phyloP scores from a whole-genome alignment of 768 basidiomycete species.

The Pisolithus albus region DNA sequence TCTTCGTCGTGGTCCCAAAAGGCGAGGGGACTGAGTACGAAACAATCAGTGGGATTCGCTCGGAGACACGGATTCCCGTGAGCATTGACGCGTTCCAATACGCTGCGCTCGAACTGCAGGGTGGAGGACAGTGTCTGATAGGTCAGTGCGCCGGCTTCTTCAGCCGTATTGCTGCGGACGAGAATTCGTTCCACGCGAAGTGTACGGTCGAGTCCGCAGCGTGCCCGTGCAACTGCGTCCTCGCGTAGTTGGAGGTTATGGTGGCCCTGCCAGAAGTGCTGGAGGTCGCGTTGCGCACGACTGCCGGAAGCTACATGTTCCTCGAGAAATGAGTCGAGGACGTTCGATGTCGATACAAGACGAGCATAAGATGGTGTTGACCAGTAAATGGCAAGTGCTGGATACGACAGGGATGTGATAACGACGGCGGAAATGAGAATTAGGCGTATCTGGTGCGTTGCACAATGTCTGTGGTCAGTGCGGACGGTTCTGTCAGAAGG shows the following conservation, averaged over 20 bases:
- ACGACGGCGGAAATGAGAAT: slow-evolving; percentile 84
- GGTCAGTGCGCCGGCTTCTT: slow-evolving; percentile 47
- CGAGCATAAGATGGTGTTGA: slow-evolving; percentile 60
- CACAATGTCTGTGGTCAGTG: slow-evolving; percentile 58
- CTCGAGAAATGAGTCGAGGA: slow-evolving; percentile 58
- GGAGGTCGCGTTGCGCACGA: slow-evolving; percentile 55
- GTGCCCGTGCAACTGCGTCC: slow-evolving; percentile 64
- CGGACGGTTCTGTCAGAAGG: slow-evolving; percentile 5
- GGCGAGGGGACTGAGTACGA: slow-evolving; percentile 64
- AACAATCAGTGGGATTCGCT: slow-evolving; percentile 47
- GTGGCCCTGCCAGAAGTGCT: slow-evolving; percentile 65
- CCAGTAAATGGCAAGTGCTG: slow-evolving; percentile 80
- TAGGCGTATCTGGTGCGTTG: slow-evolving; percentile 83
- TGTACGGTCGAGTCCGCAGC: slow-evolving; percentile 62
- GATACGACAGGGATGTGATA: slow-evolving; percentile 84
- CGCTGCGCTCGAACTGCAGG: slow-evolving; percentile 53
- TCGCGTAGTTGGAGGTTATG: slow-evolving; percentile 56
- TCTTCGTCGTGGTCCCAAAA: slow-evolving; percentile 68
- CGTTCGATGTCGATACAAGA: slow-evolving; percentile 45
- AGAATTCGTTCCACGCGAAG: slow-evolving; percentile 75
- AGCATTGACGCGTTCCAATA: slow-evolving; percentile 39
- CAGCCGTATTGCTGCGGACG: slow-evolving; percentile 44
- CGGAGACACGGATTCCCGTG: slow-evolving; percentile 48
- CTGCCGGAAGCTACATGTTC: slow-evolving; percentile 47
- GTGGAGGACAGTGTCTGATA: slow-evolving; percentile 57